Evolutionary conservation across 805 yeast genomes (phyloP).

Genomic region (Teunomyces cretensis): DNA sequence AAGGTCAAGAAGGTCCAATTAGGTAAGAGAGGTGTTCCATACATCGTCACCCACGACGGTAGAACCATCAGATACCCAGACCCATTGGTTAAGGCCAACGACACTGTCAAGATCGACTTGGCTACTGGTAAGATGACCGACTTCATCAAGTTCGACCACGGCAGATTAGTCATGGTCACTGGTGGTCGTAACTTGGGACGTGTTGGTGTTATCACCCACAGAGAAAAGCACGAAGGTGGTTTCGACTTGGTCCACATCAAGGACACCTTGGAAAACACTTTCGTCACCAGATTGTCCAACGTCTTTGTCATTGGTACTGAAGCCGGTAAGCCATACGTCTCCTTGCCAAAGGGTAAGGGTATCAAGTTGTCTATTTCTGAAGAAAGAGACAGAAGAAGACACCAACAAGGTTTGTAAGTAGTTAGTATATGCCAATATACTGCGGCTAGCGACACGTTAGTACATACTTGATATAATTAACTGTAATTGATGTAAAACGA

Average conservation of each 20-base stretch:
- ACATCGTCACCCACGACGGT: constrained; percentile 29
- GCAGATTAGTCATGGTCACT: constrained; percentile 43
- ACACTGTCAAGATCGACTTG: constrained; percentile 25
- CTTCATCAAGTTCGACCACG: constrained; percentile 40
- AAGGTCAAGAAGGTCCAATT: constrained; percentile 26
- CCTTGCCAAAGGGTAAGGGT: constrained; percentile 48
- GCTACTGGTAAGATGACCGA: constrained; percentile 28
- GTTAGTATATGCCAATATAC: constrained; percentile 1
- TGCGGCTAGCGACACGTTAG: not conserved
- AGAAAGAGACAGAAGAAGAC: constrained; percentile 48
- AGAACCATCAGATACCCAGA: constrained; percentile 29
- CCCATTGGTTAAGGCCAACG: constrained; percentile 23
- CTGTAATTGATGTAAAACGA: too few species aligned
- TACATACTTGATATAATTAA: not conserved
- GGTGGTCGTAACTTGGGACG: constrained; percentile 46
- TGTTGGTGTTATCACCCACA: constrained; percentile 43
- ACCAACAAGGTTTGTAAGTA: constrained; percentile 35
- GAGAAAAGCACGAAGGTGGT: constrained; percentile 45
- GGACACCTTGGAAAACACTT: constrained; percentile 41
- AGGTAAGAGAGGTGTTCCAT: constrained; percentile 26
- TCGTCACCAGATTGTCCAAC: constrained; percentile 43
- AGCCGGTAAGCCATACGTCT: constrained; percentile 41
- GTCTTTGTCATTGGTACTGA: constrained; percentile 43
- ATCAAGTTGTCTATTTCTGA: constrained; percentile 42
- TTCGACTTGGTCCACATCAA: constrained; percentile 44